These are phyloP conservation scores for Colletotrichum sp. DNA, from an alignment of 2,329 filamentous ascomycete species.

Conservation along the genomic window DNA sequence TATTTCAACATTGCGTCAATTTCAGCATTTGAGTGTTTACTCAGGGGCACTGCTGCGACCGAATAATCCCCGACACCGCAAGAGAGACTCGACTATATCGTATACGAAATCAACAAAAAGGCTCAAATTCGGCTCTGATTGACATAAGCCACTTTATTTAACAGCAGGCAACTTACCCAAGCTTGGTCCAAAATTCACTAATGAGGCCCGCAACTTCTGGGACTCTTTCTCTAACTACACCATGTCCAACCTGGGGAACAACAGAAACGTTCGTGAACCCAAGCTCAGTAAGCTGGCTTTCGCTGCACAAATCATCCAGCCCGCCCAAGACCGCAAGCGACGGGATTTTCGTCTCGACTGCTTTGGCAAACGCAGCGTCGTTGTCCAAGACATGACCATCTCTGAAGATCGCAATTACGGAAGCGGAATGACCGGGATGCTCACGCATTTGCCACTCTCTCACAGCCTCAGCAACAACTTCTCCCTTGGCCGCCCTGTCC, in stretches of 20 bases:
- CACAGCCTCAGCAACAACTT: constrained; percentile 52
- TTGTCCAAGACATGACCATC: constrained; percentile 48
- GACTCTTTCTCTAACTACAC: constrained; percentile 28
- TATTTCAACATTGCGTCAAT: neutral
- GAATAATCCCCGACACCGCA: neutral
- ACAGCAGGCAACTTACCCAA: neutral
- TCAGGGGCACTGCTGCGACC: neutral
- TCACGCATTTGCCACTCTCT: constrained; percentile 51
- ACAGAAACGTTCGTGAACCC: constrained; percentile 27
- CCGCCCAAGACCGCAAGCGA: constrained; percentile 28
- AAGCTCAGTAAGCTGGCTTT: constrained; percentile 8
- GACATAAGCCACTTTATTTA: neutral
- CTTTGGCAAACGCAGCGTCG: constrained; percentile 25
- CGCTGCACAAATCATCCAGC: constrained; percentile 25
- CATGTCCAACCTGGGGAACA: constrained; percentile 25
- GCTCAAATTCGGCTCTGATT: accelerated
- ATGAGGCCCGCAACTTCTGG: constrained; percentile 24
- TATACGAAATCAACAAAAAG: neutral
- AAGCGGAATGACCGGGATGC: constrained; percentile 49
- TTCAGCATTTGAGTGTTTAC: neutral
- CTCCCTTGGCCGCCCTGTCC: constrained; percentile 41
- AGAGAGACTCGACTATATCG: neutral
- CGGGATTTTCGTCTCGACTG: constrained; percentile 7
- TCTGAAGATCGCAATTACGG: constrained; percentile 50
- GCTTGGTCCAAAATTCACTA: constrained; percentile 22